These are phyloP conservation scores for Ceratocystis ficicola DNA, from an alignment of 2,329 filamentous ascomycete genomes.

Conservation along the genomic window DNA sequence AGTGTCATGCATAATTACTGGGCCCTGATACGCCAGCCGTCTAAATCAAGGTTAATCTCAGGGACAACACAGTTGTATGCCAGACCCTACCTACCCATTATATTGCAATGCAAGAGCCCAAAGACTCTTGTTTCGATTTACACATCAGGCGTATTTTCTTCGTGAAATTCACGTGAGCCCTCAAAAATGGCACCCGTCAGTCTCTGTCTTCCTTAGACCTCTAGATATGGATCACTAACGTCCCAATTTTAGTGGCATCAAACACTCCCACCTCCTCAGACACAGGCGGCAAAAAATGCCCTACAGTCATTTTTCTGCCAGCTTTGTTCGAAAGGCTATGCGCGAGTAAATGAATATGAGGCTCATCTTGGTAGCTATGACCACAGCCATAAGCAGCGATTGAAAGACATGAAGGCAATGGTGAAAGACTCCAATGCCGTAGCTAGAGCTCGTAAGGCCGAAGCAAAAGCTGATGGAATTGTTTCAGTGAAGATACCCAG, in stretches of 20 bases:
- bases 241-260: conserved; percentile 38
- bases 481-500: conserved; percentile 51
- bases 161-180: neutral
- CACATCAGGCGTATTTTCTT: neutral
- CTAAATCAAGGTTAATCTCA: conserved; percentile 10
- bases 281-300: conserved; percentile 57
- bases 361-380: conserved; percentile 90
- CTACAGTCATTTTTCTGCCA: conserved; percentile 72
- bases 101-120: neutral
- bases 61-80: too few species aligned
- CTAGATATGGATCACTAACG: neutral
- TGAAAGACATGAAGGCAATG: conserved; percentile 80
- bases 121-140: neutral
- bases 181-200: conserved; percentile 15
- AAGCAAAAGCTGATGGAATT: conserved; percentile 57
- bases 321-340: conserved; percentile 87
- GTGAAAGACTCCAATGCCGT: conserved; percentile 57
- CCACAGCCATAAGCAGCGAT: conserved; percentile 83
- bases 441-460: conserved; percentile 53
- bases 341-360: conserved; percentile 91
- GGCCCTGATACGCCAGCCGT: neutral
- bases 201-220: neutral
- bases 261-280: conserved; percentile 47
- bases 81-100: neutral
- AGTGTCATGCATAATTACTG: neutral